A percentile compares a stretch with the other conserved stretches of the same genome.
phyloP scores from a whole-genome alignment of 768 basidiomycete genomes.

The Tulasnella sp. region DNA sequence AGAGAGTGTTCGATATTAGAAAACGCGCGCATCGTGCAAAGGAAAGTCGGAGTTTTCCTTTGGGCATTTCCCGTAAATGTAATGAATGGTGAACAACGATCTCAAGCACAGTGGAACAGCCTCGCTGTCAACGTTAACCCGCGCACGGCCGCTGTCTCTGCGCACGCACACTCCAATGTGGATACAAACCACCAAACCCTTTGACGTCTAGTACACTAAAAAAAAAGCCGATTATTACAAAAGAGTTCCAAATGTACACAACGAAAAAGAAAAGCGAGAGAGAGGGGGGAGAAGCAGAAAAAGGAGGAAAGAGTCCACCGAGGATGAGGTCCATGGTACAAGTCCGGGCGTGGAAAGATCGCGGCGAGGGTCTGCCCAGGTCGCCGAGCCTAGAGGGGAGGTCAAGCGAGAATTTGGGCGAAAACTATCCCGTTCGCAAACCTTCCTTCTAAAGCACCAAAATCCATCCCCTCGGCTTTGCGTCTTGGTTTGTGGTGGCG shows the following conservation, averaged over 20 bases:
- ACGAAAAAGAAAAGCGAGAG: not conserved
- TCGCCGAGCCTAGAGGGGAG: not conserved
- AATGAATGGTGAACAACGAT: not conserved
- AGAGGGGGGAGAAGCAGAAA: no score
- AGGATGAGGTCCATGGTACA: not conserved
- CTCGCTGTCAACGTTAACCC: not conserved
- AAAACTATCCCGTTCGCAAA: not conserved
- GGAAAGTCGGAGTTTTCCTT: not conserved
- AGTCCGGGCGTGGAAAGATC: not conserved
- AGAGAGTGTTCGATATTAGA: no score
- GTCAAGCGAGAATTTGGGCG: not conserved
- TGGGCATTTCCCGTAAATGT: not conserved
- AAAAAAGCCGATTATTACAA: not conserved
- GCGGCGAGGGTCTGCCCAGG: not conserved
- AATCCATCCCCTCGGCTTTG: not conserved
- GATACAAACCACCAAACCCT: not conserved
- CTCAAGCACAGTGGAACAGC: not conserved
- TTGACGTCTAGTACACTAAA: not conserved
- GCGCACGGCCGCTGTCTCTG: not conserved
- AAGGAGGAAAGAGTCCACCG: not conserved
- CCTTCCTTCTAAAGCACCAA: not conserved
- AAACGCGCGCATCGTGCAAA: no score
- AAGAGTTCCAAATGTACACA: not conserved
- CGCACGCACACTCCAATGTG: not conserved
- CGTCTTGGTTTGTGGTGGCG: not conserved